Evolutionary conservation across 2,329 filamentous ascomycete species (phyloP).

Genomic region (Xylogone sp.): DNA sequence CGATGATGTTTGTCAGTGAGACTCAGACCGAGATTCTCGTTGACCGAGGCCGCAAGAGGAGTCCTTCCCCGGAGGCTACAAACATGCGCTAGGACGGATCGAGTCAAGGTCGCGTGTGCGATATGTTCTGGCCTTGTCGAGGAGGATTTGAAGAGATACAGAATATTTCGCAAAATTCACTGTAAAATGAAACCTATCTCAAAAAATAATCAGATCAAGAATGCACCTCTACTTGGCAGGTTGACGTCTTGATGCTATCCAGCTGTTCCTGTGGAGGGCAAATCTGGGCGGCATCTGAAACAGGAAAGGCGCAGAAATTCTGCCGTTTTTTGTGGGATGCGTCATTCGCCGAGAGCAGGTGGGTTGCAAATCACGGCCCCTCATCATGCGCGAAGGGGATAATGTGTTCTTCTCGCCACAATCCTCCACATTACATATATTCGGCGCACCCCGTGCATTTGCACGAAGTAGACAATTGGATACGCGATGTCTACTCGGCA

Average conservation of each 20-base stretch:
- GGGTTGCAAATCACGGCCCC: not conserved
- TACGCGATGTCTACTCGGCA: slow-evolving; percentile 29
- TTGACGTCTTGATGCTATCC: not conserved
- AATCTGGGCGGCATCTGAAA: not conserved
- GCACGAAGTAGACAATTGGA: not conserved
- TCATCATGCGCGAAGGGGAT: not conserved
- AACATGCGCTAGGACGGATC: not conserved
- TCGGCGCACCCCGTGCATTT: not conserved
- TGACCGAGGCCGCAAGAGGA: not conserved
- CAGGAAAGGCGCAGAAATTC: not conserved
- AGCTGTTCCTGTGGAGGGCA: not conserved
- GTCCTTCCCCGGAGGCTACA: not conserved
- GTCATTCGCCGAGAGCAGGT: slow-evolving; percentile 19
- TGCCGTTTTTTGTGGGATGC: slow-evolving; percentile 9
- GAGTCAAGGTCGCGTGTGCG: not conserved
- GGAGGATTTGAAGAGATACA: not conserved
- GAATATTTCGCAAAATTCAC: too few species aligned
- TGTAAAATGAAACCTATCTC: too few species aligned
- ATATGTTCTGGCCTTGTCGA: not conserved
- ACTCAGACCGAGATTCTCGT: not conserved
- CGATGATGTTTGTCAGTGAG: slow-evolving; percentile 4
- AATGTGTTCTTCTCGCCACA: not conserved
- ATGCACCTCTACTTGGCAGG: slow-evolving; percentile 8
- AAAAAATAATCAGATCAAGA: too few species aligned
- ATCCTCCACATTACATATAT: not conserved